A percentile compares a stretch with the other conserved stretches of the same genome.
These are phyloP conservation scores for Glycine soja DNA, from an alignment of 306 rosid species.

Conservation along the genomic window DNA sequence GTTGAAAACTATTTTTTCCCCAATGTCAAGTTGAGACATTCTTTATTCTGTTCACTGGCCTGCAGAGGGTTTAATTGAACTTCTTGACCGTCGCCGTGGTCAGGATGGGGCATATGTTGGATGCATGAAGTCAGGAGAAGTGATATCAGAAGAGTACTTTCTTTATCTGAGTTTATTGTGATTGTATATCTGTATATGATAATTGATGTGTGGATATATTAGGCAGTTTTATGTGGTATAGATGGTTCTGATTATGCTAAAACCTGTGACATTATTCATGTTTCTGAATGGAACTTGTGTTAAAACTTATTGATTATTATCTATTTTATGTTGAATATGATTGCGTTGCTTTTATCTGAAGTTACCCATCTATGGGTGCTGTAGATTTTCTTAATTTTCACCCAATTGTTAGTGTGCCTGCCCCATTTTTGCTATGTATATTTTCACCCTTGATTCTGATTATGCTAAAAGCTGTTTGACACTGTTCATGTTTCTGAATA, in stretches of 20 bases:
- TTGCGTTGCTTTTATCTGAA: not conserved
- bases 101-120: slow-evolving; percentile 92
- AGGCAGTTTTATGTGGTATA: slow-evolving; percentile 12
- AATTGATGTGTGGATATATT: not conserved
- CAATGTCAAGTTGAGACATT: slow-evolving; percentile 35
- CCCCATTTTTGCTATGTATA: slow-evolving; percentile 16
- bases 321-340: slow-evolving; percentile 12
- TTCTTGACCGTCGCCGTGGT: slow-evolving; percentile 93
- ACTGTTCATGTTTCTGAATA: slow-evolving; percentile 25
- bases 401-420: not conserved
- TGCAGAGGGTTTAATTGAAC: slow-evolving; percentile 86
- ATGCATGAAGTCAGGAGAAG: slow-evolving; percentile 99
- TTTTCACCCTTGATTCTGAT: not conserved
- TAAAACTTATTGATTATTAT: slow-evolving; percentile 17
- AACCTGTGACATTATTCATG: slow-evolving; percentile 26
- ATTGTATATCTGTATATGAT: slow-evolving; percentile 29
- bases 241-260: slow-evolving; percentile 30
- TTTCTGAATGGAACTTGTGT: slow-evolving; percentile 9
- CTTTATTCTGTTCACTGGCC: slow-evolving; percentile 44
- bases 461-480: slow-evolving; percentile 25
- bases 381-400: slow-evolving; percentile 25
- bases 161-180: slow-evolving; percentile 41
- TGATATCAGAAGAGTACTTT: slow-evolving; percentile 85
- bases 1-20: not conserved
- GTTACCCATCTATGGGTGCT: not conserved